Evolutionary conservation across 2,329 filamentous ascomycete species (phyloP).

Genomic region (Orbilia oligospora): DNA sequence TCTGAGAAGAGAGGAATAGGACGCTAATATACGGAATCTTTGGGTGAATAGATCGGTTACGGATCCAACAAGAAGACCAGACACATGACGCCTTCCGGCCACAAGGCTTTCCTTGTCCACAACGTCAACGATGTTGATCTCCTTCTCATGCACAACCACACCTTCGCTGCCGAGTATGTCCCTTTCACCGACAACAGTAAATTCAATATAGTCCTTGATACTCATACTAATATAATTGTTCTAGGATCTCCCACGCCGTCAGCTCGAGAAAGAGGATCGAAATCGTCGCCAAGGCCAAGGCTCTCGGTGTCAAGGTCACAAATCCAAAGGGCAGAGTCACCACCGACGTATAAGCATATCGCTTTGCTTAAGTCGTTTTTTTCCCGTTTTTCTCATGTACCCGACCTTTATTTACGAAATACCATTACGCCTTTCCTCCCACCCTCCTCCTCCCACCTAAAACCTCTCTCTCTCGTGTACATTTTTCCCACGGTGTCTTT

Average conservation of each 20-base stretch:
- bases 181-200: not conserved
- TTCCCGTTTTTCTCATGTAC: conserved; percentile 35
- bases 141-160: conserved; percentile 99
- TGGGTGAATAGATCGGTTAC: conserved; percentile 84
- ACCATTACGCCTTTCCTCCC: conserved; percentile 26
- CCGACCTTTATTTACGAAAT: conserved; percentile 46
- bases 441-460: not conserved
- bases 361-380: conserved; percentile 1
- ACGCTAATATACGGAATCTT: conserved; percentile 30
- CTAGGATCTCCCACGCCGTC: conserved; percentile 95
- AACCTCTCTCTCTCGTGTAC: conserved; percentile 43
- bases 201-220: not conserved
- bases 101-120: conserved; percentile 99
- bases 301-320: conserved; percentile 99
- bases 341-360: conserved; percentile 80
- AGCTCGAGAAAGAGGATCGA: conserved; percentile 99
- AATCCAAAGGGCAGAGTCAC: conserved; percentile 99
- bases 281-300: conserved; percentile 96
- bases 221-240: conserved; percentile 66
- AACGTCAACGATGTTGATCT: conserved; percentile 97
- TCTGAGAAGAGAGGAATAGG: not conserved
- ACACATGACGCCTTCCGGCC: conserved; percentile 98
- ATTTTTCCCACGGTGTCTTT: conserved; percentile 58
- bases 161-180: conserved; percentile 97
- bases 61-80: conserved; percentile 99